Percentiles rank a stretch among this genome's conserved stretches.
Conservation (phyloP, 805 yeast genomes). For the Myxozyma sirexii region DNA sequence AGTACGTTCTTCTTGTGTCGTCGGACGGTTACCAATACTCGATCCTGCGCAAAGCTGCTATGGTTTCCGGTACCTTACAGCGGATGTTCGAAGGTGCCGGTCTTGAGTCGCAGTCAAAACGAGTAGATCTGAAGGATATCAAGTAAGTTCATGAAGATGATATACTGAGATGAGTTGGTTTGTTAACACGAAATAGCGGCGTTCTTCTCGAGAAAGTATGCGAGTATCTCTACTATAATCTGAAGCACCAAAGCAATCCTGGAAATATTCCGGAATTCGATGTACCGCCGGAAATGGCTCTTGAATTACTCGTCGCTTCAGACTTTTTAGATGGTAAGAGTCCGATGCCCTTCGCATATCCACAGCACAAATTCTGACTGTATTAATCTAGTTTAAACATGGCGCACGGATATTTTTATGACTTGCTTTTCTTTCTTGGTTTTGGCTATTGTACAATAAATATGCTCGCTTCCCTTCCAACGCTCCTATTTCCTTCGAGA, state of each 20-base stretch:
- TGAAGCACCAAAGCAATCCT: constrained; percentile 54
- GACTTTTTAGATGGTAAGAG: constrained; percentile 68
- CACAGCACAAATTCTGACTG: no score
- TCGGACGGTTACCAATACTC: constrained; percentile 68
- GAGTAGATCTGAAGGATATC: constrained; percentile 61
- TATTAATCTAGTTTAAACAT: neutral
- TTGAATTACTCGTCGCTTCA: constrained; percentile 89
- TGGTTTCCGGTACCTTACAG: constrained; percentile 64
- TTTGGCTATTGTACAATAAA: neutral
- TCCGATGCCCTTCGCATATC: neutral
- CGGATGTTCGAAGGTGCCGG: constrained; percentile 49
- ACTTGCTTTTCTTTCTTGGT: neutral
- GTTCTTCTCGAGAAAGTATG: constrained; percentile 74
- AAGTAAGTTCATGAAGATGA: constrained; percentile 11
- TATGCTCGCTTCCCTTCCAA: neutral
- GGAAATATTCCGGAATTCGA: constrained; percentile 78
- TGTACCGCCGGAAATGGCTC: constrained; percentile 90
- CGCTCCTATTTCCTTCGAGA: neutral
- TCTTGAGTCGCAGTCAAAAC: constrained; percentile 47
- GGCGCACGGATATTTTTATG: neutral
- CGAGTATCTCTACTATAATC: constrained; percentile 79
- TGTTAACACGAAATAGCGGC: constrained; percentile 48
- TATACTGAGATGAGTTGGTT: neutral
- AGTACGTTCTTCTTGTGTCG: constrained; percentile 67
- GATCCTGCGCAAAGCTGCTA: constrained; percentile 72